These are phyloP conservation scores for Thinopyrum obtusiflorum DNA, from an alignment of 202 grass and related monocot species.

Conservation along the genomic window DNA sequence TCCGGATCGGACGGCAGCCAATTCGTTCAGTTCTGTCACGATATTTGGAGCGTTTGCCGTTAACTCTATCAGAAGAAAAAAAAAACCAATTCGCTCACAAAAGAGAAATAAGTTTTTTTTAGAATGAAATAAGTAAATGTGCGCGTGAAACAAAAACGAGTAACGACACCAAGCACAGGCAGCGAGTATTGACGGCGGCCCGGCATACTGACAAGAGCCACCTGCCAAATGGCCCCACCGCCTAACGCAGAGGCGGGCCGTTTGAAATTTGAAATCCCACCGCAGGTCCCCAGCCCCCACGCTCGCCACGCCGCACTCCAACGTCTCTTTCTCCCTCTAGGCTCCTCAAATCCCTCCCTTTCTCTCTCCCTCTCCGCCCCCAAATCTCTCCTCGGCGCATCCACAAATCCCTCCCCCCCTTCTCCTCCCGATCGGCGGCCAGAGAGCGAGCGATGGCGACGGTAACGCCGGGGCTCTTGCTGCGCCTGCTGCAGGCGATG, in stretches of 20 bases:
- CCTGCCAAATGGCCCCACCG: neutral
- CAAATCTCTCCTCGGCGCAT: neutral
- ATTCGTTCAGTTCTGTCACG: no score
- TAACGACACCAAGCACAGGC: neutral
- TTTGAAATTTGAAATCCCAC: conserved; percentile 54
- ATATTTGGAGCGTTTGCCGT: no score
- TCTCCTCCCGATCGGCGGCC: conserved; percentile 1
- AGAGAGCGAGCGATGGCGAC: conserved; percentile 49
- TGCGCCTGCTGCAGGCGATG: conserved; percentile 83
- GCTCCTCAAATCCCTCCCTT: conserved; percentile 28
- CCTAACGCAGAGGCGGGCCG: neutral
- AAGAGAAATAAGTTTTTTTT: no score
- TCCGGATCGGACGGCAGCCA: no score
- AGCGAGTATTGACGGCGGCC: neutral
- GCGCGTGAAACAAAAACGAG: neutral
- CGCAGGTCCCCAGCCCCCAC: neutral
- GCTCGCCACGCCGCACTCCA: neutral
- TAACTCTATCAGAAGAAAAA: no score
- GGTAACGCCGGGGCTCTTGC: conserved; percentile 64
- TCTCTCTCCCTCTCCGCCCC: neutral
- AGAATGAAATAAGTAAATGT: neutral
- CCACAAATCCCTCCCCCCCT: neutral
- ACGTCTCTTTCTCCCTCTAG: conserved; percentile 3
- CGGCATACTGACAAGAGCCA: neutral
- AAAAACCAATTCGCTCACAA: no score